phyloP scores from a whole-genome alignment of 75 land plant species.

The Isoetes taiwanensis region DNA sequence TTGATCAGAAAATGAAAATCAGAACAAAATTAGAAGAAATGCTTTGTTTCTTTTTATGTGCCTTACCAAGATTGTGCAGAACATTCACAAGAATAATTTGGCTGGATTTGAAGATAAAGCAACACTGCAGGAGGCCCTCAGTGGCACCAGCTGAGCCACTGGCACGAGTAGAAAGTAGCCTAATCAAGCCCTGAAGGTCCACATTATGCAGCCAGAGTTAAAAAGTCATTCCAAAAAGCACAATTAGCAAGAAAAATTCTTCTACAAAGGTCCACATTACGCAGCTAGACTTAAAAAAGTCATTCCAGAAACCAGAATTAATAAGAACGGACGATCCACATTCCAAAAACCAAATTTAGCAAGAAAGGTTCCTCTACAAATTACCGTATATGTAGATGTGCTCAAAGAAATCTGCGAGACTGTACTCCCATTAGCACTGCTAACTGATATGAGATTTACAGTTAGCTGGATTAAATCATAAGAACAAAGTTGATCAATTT shows the following conservation, averaged over 20 bases:
- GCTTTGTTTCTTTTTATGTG: too few relatives aligned
- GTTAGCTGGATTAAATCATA: conserved; percentile 91
- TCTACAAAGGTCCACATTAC: too few relatives aligned
- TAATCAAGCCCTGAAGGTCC: conserved; percentile 73
- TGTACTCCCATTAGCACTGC: conserved; percentile 48
- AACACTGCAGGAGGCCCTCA: conserved; percentile 59
- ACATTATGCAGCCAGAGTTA: background rate
- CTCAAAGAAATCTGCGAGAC: conserved; percentile 75
- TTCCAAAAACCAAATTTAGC: background rate
- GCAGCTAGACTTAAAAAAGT: background rate
- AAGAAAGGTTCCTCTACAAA: background rate
- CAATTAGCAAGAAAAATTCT: too few relatives aligned
- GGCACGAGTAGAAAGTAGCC: conserved; percentile 85
- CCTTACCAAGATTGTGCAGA: too few relatives aligned
- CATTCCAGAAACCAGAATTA: background rate
- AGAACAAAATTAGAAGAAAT: too few relatives aligned
- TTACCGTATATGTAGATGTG: conserved; percentile 85
- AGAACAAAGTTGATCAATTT: conserved; percentile 74
- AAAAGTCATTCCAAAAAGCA: too few relatives aligned
- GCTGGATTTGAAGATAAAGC: too few relatives aligned
- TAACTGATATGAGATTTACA: conserved; percentile 65
- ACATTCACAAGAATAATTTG: too few relatives aligned
- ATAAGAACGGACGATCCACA: background rate
- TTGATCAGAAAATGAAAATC: too few relatives aligned
- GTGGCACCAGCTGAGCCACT: conserved; percentile 80